Conservation (phyloP, 192 early-diverging fungal species). For the Chytriomyces sp. region DNA sequence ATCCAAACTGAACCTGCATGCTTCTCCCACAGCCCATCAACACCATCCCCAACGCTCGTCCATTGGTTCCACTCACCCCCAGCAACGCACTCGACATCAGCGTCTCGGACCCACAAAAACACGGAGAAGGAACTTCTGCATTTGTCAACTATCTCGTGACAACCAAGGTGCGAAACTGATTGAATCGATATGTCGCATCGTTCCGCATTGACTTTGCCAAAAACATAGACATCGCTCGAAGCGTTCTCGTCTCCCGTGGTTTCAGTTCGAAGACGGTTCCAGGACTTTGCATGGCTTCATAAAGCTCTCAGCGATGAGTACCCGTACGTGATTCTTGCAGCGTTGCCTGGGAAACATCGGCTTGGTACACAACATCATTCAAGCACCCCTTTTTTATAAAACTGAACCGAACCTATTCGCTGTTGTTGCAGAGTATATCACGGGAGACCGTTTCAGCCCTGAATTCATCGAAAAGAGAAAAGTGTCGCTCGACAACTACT, state of each 20-base stretch:
- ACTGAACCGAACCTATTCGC: neutral
- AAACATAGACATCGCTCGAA: conserved; percentile 63
- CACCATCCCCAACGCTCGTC: no score
- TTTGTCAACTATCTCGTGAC: conserved; percentile 85
- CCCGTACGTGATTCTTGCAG: conserved; percentile 83
- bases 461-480: conserved; percentile 90
- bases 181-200: no score
- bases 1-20: no score
- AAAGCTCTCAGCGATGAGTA: conserved; percentile 73
- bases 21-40: no score
- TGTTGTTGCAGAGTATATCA: conserved; percentile 78
- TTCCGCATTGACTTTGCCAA: neutral
- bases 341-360: conserved; percentile 89
- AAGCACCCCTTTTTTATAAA: neutral
- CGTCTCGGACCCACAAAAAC: conserved; percentile 83
- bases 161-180: conserved; percentile 60
- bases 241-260: conserved; percentile 59
- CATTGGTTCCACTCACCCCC: conserved; percentile 3
- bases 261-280: conserved; percentile 85
- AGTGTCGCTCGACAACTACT: conserved; percentile 79
- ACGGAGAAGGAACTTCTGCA: conserved; percentile 83
- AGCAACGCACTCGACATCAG: conserved; percentile 53
- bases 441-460: conserved; percentile 89
- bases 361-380: conserved; percentile 61
- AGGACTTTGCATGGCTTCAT: conserved; percentile 93